These are phyloP conservation scores for Tirmania nivea DNA, from an alignment of 495 filamentous ascomycete genomes.

Conservation along the genomic window DNA sequence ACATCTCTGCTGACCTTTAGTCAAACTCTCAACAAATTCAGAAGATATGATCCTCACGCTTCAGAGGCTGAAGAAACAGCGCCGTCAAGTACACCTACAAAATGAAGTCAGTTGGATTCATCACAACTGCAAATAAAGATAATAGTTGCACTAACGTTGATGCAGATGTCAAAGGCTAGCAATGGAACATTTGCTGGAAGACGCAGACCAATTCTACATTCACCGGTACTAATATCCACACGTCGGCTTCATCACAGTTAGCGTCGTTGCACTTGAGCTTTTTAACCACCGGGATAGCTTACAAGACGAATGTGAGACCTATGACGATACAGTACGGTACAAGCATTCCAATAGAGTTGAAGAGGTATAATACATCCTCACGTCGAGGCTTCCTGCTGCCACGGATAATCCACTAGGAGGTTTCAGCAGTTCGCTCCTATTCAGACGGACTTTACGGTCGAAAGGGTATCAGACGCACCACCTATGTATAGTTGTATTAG, in stretches of 20 bases:
- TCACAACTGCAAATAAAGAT: background rate
- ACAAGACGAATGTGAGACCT: conserved; percentile 16
- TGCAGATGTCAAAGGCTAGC: conserved; percentile 15
- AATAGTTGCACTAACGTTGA: conserved; percentile 9
- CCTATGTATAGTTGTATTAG: too few species aligned
- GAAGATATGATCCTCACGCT: conserved; percentile 3
- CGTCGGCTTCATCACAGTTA: background rate
- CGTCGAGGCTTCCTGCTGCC: conserved; percentile 10
- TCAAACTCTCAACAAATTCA: too few species aligned
- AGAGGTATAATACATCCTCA: conserved; percentile 17
- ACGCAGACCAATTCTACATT: conserved; percentile 18
- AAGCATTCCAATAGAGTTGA: conserved; percentile 19
- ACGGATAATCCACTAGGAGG: conserved; percentile 16
- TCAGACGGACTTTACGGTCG: too few species aligned
- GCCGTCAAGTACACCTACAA: conserved; percentile 16
- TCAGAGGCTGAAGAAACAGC: conserved; percentile 14
- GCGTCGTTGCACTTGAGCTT: background rate
- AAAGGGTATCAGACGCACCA: too few species aligned
- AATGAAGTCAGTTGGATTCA: background rate
- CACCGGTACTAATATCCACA: background rate
- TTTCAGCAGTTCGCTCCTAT: background rate
- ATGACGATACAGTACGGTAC: conserved; percentile 16
- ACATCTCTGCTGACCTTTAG: background rate
- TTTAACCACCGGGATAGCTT: background rate
- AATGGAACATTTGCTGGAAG: conserved; percentile 17